Conservation (phyloP, 345 rosid species). For the Dipteronia sinensis region DNA sequence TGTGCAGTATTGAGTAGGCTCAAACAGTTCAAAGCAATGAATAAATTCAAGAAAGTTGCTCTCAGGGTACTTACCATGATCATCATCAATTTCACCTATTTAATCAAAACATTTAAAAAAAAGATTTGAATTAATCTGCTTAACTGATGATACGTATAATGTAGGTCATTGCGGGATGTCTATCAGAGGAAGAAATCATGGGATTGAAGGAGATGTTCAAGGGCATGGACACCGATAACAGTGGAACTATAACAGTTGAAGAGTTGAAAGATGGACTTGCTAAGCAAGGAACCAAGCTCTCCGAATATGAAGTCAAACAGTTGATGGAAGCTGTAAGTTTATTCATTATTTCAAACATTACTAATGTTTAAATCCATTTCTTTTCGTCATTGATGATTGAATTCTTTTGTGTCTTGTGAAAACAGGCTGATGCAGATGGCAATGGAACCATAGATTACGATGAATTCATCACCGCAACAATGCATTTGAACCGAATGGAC, state of each 20-base stretch:
- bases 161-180: slow-evolving; percentile 93
- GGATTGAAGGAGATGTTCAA: slow-evolving; percentile 95
- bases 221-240: slow-evolving; percentile 83
- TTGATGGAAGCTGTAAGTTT: slow-evolving; percentile 90
- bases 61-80: slow-evolving; percentile 48
- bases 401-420: background rate
- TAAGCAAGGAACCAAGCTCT: slow-evolving; percentile 84
- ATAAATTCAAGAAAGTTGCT: slow-evolving; percentile 71
- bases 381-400: no score
- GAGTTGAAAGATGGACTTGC: slow-evolving; percentile 92
- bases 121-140: no score
- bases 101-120: background rate
- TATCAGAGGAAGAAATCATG: slow-evolving; percentile 97
- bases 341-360: background rate
- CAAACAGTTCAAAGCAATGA: slow-evolving; percentile 71
- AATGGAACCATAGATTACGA: slow-evolving; percentile 81
- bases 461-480: slow-evolving; percentile 80
- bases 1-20: slow-evolving; percentile 62
- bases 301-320: slow-evolving; percentile 86
- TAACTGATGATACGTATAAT: background rate
- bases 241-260: slow-evolving; percentile 94
- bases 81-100: background rate
- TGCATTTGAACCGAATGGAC: slow-evolving; percentile 78
- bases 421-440: slow-evolving; percentile 89
- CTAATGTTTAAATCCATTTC: background rate